Evolutionary conservation across 1,139 yeast species (phyloP).

Genomic region (Yamadazyma dendronema): DNA sequence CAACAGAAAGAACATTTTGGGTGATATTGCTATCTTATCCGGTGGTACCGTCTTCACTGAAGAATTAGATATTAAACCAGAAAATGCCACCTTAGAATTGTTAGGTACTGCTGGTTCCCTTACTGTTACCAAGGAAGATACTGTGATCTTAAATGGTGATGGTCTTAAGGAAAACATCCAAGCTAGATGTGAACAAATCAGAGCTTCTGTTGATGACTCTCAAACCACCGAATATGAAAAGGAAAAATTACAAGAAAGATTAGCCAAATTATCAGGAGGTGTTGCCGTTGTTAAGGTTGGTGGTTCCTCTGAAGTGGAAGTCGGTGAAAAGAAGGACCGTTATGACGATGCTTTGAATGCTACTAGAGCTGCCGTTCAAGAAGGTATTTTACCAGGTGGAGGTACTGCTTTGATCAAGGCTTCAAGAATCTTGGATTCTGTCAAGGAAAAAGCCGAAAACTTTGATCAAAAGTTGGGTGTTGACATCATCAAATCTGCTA

Average conservation of each 20-base stretch:
- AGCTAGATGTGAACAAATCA: conserved; percentile 95
- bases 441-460: conserved; percentile 69
- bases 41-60: conserved; percentile 99
- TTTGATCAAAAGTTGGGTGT: conserved; percentile 98
- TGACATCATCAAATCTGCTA: conserved; percentile 91
- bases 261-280: conserved; percentile 98
- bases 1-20: conserved; percentile 96
- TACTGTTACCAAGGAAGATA: conserved; percentile 95
- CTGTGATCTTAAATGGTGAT: conserved; percentile 93
- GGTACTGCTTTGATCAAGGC: conserved; percentile 99
- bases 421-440: conserved; percentile 72
- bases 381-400: conserved; percentile 99
- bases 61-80: conserved; percentile 96
- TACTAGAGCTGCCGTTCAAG: conserved; percentile 99
- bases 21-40: conserved; percentile 94
- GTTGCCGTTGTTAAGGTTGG: conserved; percentile 99
- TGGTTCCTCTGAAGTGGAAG: conserved; percentile 98
- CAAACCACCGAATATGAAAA: conserved; percentile 90
- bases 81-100: conserved; percentile 87
- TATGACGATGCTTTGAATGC: conserved; percentile 99
- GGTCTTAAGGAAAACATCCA: conserved; percentile 87
- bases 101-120: conserved; percentile 93
- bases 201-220: conserved; percentile 70
- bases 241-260: conserved; percentile 97
- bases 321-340: conserved; percentile 99